Evolutionary conservation across 2,329 filamentous ascomycete species (phyloP).

Genomic region (Trichoderma sp.): DNA sequence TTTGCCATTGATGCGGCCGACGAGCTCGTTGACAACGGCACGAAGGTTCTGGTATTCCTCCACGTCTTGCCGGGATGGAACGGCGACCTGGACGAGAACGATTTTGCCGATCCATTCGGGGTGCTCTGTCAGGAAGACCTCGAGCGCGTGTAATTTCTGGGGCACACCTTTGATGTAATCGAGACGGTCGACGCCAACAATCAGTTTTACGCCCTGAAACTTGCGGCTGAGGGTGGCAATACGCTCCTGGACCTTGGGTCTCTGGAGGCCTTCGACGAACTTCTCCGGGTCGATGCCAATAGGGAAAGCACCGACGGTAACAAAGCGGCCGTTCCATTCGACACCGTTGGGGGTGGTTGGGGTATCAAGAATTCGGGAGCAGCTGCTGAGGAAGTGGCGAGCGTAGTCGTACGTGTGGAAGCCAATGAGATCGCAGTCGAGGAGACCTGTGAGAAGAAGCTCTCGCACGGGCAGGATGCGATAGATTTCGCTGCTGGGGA

Average conservation of each 20-base stretch:
- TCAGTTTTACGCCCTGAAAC: slow-evolving; percentile 93
- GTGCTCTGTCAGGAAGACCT: slow-evolving; percentile 94
- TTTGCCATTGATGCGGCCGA: slow-evolving; percentile 93
- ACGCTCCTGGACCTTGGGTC: slow-evolving; percentile 80
- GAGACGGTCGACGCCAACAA: slow-evolving; percentile 92
- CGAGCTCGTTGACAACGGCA: slow-evolving; percentile 92
- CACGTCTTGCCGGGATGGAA: slow-evolving; percentile 91
- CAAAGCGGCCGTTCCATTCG: slow-evolving; percentile 81
- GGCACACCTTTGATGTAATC: slow-evolving; percentile 99
- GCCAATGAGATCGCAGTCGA: slow-evolving; percentile 92
- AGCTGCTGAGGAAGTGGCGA: slow-evolving; percentile 94
- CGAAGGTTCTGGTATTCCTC: slow-evolving; percentile 97
- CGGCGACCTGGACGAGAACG: slow-evolving; percentile 91
- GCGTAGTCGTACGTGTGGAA: slow-evolving; percentile 99
- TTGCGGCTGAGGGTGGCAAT: slow-evolving; percentile 82
- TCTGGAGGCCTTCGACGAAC: slow-evolving; percentile 83
- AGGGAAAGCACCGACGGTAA: slow-evolving; percentile 91
- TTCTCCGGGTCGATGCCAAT: slow-evolving; percentile 98
- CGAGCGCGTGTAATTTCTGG: slow-evolving; percentile 92
- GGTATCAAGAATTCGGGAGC: slow-evolving; percentile 81
- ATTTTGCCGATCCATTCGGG: slow-evolving; percentile 98
- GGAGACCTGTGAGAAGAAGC: slow-evolving; percentile 77
- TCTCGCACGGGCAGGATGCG: slow-evolving; percentile 91
- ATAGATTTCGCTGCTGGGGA: slow-evolving; percentile 96
- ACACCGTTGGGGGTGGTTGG: slow-evolving; percentile 89